Evolutionary conservation across 208 protist genomes (phyloP).

Genomic region (Acanthamoeba divionensis): DNA sequence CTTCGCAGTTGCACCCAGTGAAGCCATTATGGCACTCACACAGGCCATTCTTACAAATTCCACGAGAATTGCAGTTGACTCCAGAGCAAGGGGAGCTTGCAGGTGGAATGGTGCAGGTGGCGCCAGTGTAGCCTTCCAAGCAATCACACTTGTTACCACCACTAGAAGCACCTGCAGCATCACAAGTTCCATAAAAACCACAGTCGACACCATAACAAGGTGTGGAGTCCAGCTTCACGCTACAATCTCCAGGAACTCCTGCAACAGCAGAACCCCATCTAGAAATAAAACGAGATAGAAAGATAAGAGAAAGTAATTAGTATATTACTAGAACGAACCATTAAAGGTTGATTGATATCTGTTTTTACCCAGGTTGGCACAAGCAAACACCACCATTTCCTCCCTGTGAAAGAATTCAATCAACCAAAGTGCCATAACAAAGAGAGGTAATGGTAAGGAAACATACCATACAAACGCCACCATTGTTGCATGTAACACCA

Average conservation of each 20-base stretch:
- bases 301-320: no score
- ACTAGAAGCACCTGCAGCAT: neutral
- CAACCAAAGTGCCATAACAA: no score
- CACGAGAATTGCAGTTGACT: neutral
- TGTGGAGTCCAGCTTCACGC: constrained; percentile 11
- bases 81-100: neutral
- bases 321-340: no score
- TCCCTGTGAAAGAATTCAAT: neutral
- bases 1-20: constrained; percentile 24
- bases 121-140: neutral
- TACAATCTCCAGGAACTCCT: neutral
- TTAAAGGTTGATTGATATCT: no score
- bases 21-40: constrained; percentile 14
- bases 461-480: constrained; percentile 13
- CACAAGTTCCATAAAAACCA: constrained; percentile 4
- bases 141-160: constrained; percentile 14
- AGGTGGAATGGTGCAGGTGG: neutral
- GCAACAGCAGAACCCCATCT: neutral
- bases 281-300: no score
- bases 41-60: constrained; percentile 24
- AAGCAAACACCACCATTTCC: constrained; percentile 1
- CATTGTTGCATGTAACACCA: neutral
- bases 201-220: constrained; percentile 27
- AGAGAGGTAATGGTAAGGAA: no score
- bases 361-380: neutral